phyloP scores from a whole-genome alignment of 768 basidiomycete species.

The Heimioporus sp. region DNA sequence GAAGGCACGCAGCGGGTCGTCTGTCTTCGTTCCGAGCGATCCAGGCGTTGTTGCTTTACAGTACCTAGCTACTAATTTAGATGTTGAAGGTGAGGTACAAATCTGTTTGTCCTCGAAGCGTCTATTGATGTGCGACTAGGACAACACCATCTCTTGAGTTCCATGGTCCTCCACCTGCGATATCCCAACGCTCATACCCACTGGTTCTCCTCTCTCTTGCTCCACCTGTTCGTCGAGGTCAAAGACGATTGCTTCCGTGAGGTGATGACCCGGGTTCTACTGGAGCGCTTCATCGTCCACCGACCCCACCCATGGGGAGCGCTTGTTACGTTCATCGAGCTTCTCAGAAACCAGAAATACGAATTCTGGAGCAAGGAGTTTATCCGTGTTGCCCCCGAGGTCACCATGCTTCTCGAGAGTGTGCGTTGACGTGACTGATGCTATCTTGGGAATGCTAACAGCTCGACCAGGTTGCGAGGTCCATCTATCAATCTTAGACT shows the following conservation, averaged over 20 bases:
- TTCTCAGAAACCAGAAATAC: conserved; percentile 87
- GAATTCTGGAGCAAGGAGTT: conserved; percentile 91
- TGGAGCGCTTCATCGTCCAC: conserved; percentile 92
- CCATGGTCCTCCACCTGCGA: conserved; percentile 92
- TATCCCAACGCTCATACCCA: conserved; percentile 98
- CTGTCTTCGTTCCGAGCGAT: conserved; percentile 77
- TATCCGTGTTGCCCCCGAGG: conserved; percentile 81
- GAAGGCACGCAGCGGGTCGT: conserved; percentile 79
- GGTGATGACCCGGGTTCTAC: conserved; percentile 82
- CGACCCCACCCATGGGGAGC: conserved; percentile 98
- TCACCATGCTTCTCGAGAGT: conserved; percentile 80
- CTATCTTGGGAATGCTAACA: conserved; percentile 1
- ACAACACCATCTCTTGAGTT: conserved; percentile 90
- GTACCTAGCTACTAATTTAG: conserved; percentile 79
- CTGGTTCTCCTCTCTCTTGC: conserved; percentile 92
- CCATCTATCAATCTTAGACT: conserved; percentile 77
- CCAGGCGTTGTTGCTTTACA: conserved; percentile 84
- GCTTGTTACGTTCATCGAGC: conserved; percentile 88
- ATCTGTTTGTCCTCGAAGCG: not conserved
- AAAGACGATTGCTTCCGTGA: conserved; percentile 77
- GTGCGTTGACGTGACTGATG: conserved; percentile 43
- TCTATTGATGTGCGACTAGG: conserved; percentile 44
- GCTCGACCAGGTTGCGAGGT: conserved; percentile 61
- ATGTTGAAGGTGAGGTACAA: conserved; percentile 76
- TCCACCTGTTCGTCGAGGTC: conserved; percentile 83